Percentiles rank a stretch among this genome's conserved stretches.
Conservation (phyloP, 257 asterid species). For the Gynochthodes officinalis region DNA sequence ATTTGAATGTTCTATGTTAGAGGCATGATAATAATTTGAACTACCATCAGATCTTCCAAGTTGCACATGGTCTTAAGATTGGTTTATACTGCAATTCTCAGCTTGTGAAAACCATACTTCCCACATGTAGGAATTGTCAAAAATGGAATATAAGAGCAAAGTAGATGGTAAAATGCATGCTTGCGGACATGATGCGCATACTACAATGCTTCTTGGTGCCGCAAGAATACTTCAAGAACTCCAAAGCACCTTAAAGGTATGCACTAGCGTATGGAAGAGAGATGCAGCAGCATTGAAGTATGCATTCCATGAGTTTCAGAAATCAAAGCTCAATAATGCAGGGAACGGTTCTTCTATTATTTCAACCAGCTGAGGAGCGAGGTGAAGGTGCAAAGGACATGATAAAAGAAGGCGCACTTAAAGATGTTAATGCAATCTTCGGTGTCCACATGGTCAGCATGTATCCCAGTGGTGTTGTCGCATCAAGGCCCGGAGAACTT, state of each 20-base stretch:
- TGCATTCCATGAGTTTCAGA: background rate
- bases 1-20: background rate
- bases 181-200: conserved; percentile 35
- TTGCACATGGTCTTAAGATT: background rate
- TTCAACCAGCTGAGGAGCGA: conserved; percentile 59
- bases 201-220: conserved; percentile 30
- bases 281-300: background rate
- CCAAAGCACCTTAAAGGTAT: conserved; percentile 29
- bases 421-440: conserved; percentile 40
- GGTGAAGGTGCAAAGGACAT: conserved; percentile 51
- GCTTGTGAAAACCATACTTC: background rate
- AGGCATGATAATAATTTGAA: background rate
- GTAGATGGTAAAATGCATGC: conserved; percentile 36
- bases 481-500: conserved; percentile 42
- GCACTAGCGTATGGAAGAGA: background rate
- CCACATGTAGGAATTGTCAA: conserved; percentile 24
- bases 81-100: conserved; percentile 5
- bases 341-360: conserved; percentile 56
- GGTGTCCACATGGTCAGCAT: conserved; percentile 36
- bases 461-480: conserved; percentile 35
- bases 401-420: conserved; percentile 43
- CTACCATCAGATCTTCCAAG: background rate
- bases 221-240: conserved; percentile 28
- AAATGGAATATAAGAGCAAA: conserved; percentile 29
- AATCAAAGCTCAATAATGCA: conserved; percentile 6